A percentile compares a stretch with the other conserved stretches of the same genome.
phyloP scores from a whole-genome alignment of 2,329 filamentous ascomycete genomes.

The Fusarium floridanum region DNA sequence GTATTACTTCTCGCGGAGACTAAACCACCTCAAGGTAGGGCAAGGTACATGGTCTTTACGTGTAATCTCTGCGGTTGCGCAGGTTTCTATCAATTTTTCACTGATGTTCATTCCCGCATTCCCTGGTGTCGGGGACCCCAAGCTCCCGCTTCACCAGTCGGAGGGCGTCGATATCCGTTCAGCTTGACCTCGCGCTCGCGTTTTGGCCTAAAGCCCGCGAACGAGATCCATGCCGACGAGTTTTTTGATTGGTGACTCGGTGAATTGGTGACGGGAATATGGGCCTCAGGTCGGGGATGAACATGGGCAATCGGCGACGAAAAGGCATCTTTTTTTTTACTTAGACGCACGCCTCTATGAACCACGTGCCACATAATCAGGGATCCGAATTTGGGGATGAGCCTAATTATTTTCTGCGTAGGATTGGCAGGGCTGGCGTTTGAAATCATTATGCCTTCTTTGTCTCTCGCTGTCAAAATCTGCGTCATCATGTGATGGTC shows the following conservation, averaged over 20 bases:
- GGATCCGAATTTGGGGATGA: neutral
- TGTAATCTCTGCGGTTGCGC: neutral
- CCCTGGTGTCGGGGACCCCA: constrained; percentile 4
- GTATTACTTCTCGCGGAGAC: neutral
- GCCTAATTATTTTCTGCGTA: neutral
- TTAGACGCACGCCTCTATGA: constrained; percentile 20
- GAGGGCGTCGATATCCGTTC: constrained; percentile 23
- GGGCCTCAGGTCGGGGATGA: constrained; percentile 9
- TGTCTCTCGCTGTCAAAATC: neutral
- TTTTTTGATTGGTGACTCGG: neutral
- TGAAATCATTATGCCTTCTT: neutral
- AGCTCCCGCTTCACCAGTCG: constrained; percentile 12
- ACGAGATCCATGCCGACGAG: constrained; percentile 3
- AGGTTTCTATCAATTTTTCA: neutral
- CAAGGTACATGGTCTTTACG: neutral
- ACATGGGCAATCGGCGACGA: constrained; percentile 9
- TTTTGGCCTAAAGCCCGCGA: neutral
- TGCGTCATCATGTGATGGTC: neutral
- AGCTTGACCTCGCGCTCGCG: constrained; percentile 11
- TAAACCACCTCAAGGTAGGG: neutral
- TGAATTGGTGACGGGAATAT: constrained; percentile 2
- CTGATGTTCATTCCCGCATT: neutral
- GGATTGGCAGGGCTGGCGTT: neutral
- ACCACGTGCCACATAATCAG: neutral
- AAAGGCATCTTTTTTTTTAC: neutral